A percentile compares a stretch with the other conserved stretches of the same genome.
phyloP scores from a whole-genome alignment of 1,284 basidiomycete genomes.

The Apiotrichum gracile region DNA sequence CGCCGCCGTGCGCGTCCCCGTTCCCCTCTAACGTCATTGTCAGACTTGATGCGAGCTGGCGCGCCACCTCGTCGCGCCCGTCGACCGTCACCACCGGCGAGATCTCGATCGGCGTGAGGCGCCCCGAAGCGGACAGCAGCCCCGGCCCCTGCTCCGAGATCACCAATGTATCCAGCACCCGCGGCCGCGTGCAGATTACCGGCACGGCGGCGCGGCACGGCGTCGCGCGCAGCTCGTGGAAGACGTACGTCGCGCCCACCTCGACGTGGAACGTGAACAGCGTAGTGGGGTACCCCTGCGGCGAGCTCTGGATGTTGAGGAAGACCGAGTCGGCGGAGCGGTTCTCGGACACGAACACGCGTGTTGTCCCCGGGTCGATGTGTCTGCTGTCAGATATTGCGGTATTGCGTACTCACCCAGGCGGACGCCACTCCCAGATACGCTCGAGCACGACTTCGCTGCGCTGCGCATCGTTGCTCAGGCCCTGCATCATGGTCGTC shows the following conservation, averaged over 20 bases:
- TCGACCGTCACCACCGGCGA: slow-evolving; percentile 24
- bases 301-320: slow-evolving; percentile 51
- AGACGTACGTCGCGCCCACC: slow-evolving; percentile 39
- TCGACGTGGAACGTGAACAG: slow-evolving; percentile 52
- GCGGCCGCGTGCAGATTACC: slow-evolving; percentile 58
- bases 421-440: slow-evolving; percentile 32
- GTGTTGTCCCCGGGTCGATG: slow-evolving; percentile 49
- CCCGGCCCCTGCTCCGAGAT: slow-evolving; percentile 54
- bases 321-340: slow-evolving; percentile 18
- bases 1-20: neutral
- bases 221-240: slow-evolving; percentile 33
- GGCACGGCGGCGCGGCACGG: slow-evolving; percentile 54
- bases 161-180: slow-evolving; percentile 63
- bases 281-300: slow-evolving; percentile 47
- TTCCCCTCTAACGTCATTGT: slow-evolving; percentile 26
- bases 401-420: slow-evolving; percentile 21
- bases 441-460: slow-evolving; percentile 40
- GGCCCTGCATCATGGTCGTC: slow-evolving; percentile 45
- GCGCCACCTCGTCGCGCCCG: slow-evolving; percentile 27
- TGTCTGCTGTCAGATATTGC: slow-evolving; percentile 3
- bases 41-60: slow-evolving; percentile 30
- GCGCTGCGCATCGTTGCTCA: slow-evolving; percentile 22
- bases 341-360: slow-evolving; percentile 36
- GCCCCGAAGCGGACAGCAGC: slow-evolving; percentile 59
- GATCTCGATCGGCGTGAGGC: slow-evolving; percentile 46